A percentile compares a stretch with the other conserved stretches of the same genome.
phyloP scores from a whole-genome alignment of 2,329 filamentous ascomycete species.

The Xylaria sp. region DNA sequence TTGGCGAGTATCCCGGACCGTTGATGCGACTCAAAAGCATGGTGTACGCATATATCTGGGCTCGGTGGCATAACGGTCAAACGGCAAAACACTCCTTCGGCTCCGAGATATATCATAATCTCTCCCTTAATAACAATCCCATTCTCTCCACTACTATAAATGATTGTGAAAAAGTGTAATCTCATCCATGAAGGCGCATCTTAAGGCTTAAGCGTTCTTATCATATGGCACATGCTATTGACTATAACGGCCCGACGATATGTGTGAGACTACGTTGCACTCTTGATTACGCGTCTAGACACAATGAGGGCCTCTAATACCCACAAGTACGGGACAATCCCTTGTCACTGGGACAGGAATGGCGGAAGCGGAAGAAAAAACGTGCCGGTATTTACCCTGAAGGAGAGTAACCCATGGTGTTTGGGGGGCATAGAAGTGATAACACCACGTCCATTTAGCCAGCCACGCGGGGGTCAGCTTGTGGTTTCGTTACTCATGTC shows the following conservation, averaged over 20 bases:
- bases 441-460: slow-evolving; percentile 27
- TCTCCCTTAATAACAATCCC: not conserved
- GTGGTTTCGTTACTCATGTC: slow-evolving; percentile 7
- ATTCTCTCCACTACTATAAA: not conserved
- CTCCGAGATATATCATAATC: not conserved
- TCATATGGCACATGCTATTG: not conserved
- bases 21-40: not conserved
- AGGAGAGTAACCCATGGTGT: slow-evolving; percentile 3
- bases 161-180: not conserved
- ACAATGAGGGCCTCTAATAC: slow-evolving; percentile 1
- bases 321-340: not conserved
- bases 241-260: slow-evolving; percentile 18
- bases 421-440: not conserved
- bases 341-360: not conserved
- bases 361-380: slow-evolving; percentile 28
- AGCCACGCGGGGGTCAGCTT: not conserved
- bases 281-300: slow-evolving; percentile 9
- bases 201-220: slow-evolving; percentile 2
- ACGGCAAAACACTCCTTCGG: not conserved
- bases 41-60: not conserved
- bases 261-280: not conserved
- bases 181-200: not conserved
- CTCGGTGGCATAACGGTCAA: not conserved
- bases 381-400: slow-evolving; percentile 35
- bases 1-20: slow-evolving; percentile 4